A percentile compares a stretch with the other conserved stretches of the same genome.
phyloP scores from a whole-genome alignment of 805 yeast species.

The Naumovozyma dairenensis region DNA sequence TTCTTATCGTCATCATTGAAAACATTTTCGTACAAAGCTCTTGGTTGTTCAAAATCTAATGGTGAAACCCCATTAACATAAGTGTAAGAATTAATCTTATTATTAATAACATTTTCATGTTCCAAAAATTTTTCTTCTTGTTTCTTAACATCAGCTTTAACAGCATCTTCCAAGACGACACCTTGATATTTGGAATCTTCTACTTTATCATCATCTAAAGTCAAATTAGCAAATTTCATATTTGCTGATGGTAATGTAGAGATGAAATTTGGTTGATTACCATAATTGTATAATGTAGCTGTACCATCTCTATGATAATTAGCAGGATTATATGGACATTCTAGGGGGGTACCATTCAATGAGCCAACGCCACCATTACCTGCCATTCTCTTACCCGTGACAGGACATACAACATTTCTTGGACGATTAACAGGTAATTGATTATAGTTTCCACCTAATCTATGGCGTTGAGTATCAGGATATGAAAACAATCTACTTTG shows the following conservation, averaged over 20 bases:
- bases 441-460: conserved; percentile 59
- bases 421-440: conserved; percentile 57
- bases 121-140: conserved; percentile 24
- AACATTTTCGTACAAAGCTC: conserved; percentile 34
- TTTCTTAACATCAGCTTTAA: conserved; percentile 19
- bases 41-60: conserved; percentile 39
- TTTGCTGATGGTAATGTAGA: conserved; percentile 27
- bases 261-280: conserved; percentile 42
- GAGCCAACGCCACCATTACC: not conserved
- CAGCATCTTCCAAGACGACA: conserved; percentile 24
- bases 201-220: conserved; percentile 5
- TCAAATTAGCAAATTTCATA: conserved; percentile 14
- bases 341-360: conserved; percentile 4
- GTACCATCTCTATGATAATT: conserved; percentile 55
- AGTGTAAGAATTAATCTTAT: conserved; percentile 28
- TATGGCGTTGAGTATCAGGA: conserved; percentile 68
- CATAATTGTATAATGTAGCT: conserved; percentile 40
- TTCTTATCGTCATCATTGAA: conserved; percentile 27
- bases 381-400: no score
- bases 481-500: conserved; percentile 70
- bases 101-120: conserved; percentile 33
- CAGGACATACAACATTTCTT: conserved; percentile 38
- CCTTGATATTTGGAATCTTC: conserved; percentile 27
- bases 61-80: conserved; percentile 35
- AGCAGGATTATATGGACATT: conserved; percentile 31